phyloP scores from a whole-genome alignment of 768 basidiomycete species.

The Tubosaeta sp. region DNA sequence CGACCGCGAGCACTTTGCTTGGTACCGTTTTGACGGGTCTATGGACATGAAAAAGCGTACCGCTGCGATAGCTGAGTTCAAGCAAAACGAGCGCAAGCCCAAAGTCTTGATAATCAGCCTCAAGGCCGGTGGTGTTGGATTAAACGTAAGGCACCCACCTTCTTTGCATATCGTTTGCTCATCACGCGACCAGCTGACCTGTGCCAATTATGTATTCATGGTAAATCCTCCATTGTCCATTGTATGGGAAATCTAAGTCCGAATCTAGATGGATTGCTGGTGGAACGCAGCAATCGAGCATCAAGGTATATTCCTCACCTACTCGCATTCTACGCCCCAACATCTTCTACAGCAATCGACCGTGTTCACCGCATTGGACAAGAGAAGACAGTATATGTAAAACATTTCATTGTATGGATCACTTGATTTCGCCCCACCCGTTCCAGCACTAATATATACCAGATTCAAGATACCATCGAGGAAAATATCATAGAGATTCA shows the following conservation, averaged over 20 bases:
- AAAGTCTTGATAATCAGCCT: slow-evolving; percentile 75
- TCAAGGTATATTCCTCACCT: slow-evolving; percentile 49
- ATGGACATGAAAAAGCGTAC: slow-evolving; percentile 84
- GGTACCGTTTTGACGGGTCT: slow-evolving; percentile 85
- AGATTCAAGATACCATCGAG: slow-evolving; percentile 76
- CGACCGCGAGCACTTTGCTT: slow-evolving; percentile 62
- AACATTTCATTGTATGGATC: slow-evolving; percentile 69
- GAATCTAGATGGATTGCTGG: slow-evolving; percentile 82
- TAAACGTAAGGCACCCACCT: slow-evolving; percentile 56
- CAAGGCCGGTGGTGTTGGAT: slow-evolving; percentile 89
- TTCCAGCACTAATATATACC: neutral
- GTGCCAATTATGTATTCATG: slow-evolving; percentile 85
- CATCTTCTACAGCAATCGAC: slow-evolving; percentile 61
- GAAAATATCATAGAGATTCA: slow-evolving; percentile 78
- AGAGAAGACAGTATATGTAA: slow-evolving; percentile 76
- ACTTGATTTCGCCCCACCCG: neutral
- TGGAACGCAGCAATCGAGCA: slow-evolving; percentile 84
- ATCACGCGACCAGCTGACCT: slow-evolving; percentile 50
- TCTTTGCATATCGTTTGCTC: neutral
- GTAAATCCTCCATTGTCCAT: slow-evolving; percentile 33
- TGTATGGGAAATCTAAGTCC: neutral
- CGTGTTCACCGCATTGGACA: slow-evolving; percentile 85
- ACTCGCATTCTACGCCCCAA: slow-evolving; percentile 4
- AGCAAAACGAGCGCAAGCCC: slow-evolving; percentile 58
- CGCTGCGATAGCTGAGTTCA: slow-evolving; percentile 75